These are phyloP conservation scores for Aspergillus amoenus DNA, from an alignment of 2,329 filamentous ascomycete species.

Conservation along the genomic window DNA sequence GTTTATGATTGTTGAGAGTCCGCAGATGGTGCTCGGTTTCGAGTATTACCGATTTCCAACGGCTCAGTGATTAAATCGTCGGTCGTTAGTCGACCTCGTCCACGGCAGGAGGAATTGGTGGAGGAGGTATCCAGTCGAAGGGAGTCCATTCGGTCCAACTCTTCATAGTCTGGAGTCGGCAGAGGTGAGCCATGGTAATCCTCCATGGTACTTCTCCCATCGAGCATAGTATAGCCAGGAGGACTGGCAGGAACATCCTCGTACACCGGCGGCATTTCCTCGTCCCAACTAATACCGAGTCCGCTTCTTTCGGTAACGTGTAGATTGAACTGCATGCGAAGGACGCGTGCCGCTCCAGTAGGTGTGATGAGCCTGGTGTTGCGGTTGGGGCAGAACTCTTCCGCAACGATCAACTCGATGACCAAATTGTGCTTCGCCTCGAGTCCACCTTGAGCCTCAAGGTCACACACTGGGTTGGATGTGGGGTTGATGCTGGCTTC, in stretches of 20 bases:
- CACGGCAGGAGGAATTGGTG: conserved; percentile 28
- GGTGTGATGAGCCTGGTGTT: conserved; percentile 74
- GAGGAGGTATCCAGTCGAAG: conserved; percentile 34
- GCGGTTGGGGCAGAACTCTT: conserved; percentile 74
- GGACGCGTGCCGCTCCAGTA: conserved; percentile 84
- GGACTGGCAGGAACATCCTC: conserved; percentile 88
- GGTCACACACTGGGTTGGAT: conserved; percentile 72
- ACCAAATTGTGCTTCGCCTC: conserved; percentile 81
- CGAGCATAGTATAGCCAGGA: conserved; percentile 61
- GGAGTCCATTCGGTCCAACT: conserved; percentile 47
- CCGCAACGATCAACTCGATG: conserved; percentile 89
- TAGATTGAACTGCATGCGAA: conserved; percentile 87
- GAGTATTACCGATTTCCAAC: neutral
- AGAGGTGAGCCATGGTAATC: conserved; percentile 48
- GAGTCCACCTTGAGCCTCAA: conserved; percentile 71
- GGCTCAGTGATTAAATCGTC: conserved; percentile 31
- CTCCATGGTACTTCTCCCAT: conserved; percentile 44
- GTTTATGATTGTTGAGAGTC: conserved; percentile 12
- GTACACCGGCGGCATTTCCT: conserved; percentile 91
- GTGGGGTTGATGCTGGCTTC: conserved; percentile 60
- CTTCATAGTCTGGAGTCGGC: conserved; percentile 43
- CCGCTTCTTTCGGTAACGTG: conserved; percentile 79
- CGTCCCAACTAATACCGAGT: conserved; percentile 93
- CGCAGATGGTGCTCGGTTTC: conserved; percentile 16
- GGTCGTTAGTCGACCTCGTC: conserved; percentile 30